These are phyloP conservation scores for Tylopilus sp. DNA, from an alignment of 768 basidiomycete genomes.

Conservation along the genomic window DNA sequence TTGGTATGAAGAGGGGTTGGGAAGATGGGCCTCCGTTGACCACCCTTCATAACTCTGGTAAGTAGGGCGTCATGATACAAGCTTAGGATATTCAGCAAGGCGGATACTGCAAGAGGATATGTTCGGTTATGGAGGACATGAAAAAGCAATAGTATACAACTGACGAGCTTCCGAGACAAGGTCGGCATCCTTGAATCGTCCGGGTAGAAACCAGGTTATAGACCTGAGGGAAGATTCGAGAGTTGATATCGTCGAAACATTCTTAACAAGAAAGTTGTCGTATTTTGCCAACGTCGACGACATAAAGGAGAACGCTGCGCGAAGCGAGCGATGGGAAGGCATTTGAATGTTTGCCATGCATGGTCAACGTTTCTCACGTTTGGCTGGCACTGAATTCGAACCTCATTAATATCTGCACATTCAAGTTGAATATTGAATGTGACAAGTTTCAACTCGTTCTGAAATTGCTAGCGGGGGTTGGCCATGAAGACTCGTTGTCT, in stretches of 20 bases:
- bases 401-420: too few species aligned
- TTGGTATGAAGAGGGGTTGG: constrained; percentile 78
- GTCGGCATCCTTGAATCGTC: constrained; percentile 96
- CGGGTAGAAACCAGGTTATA: constrained; percentile 93
- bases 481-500: too few species aligned
- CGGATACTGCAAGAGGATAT: constrained; percentile 58
- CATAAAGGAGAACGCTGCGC: constrained; percentile 37
- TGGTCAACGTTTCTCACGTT: constrained; percentile 4
- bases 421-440: too few species aligned
- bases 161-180: constrained; percentile 90
- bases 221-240: constrained; percentile 87
- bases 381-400: neutral
- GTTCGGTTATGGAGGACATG: constrained; percentile 15
- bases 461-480: too few species aligned
- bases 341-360: constrained; percentile 6
- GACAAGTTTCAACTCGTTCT: too few species aligned
- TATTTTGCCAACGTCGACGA: constrained; percentile 66
- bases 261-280: constrained; percentile 79
- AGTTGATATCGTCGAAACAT: constrained; percentile 81
- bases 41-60: constrained; percentile 54
- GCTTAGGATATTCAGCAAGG: constrained; percentile 82
- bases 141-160: constrained; percentile 36
- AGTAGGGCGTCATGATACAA: constrained; percentile 97
- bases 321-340: neutral
- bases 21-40: constrained; percentile 73